Conservation (phyloP, 768 basidiomycete species). For the Tylopilus rubrobrunneus region DNA sequence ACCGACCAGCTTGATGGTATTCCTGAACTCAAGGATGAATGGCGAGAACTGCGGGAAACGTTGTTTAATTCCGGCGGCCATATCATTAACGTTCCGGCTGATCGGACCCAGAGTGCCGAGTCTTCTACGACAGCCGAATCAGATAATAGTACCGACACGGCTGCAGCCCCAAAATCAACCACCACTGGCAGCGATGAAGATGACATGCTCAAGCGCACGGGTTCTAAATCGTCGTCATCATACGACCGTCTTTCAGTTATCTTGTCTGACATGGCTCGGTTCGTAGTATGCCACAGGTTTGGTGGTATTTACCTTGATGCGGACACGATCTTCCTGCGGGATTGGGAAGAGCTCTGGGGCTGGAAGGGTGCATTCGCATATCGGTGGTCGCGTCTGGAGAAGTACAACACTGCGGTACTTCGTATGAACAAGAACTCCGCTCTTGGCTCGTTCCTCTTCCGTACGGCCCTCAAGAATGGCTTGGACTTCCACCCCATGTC, state of each 20-base stretch:
- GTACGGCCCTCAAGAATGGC: constrained; percentile 89
- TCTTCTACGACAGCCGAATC: constrained; percentile 13
- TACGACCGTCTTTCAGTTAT: constrained; percentile 94
- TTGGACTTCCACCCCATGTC: constrained; percentile 98
- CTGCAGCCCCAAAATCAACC: constrained; percentile 15
- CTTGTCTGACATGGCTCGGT: constrained; percentile 94
- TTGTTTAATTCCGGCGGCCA: constrained; percentile 88
- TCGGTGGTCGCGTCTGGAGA: constrained; percentile 88
- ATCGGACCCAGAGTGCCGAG: constrained; percentile 34
- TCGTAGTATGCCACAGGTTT: constrained; percentile 94
- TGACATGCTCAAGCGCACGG: constrained; percentile 73
- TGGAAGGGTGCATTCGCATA: constrained; percentile 97
- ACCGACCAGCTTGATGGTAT: constrained; percentile 93
- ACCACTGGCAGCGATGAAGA: constrained; percentile 34
- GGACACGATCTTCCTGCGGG: constrained; percentile 91
- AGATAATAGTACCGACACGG: constrained; percentile 23
- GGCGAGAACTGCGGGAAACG: constrained; percentile 68
- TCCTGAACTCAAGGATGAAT: constrained; percentile 85
- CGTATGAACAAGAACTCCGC: constrained; percentile 92
- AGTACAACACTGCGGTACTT: constrained; percentile 95
- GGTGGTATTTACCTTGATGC: constrained; percentile 97
- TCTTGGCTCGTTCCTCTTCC: constrained; percentile 88
- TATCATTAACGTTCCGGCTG: constrained; percentile 59
- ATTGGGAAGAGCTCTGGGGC: constrained; percentile 99
- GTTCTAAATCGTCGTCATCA: constrained; percentile 80